Evolutionary conservation across 495 filamentous ascomycete genomes (phyloP).

Genomic region (Aspergillus kassunensis): DNA sequence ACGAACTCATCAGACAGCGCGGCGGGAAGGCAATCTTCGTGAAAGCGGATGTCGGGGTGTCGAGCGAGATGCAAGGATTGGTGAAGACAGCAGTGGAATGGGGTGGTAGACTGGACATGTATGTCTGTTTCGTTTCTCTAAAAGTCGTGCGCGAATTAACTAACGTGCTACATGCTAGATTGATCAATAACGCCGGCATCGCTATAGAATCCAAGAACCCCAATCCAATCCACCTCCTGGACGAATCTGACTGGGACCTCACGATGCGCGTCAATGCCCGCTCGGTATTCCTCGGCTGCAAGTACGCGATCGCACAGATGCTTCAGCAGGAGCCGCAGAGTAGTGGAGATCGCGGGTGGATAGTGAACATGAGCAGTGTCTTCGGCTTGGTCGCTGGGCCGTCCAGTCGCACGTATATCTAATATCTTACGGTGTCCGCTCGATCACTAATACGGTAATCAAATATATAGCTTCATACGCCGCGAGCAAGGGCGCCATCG

Average conservation of each 20-base stretch:
- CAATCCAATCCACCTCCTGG: constrained; percentile 30
- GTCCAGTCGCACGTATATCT: constrained; percentile 8
- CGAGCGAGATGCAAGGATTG: constrained; percentile 32
- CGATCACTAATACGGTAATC: no score
- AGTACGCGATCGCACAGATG: constrained; percentile 48
- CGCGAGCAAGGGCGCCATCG: constrained; percentile 48
- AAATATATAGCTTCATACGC: constrained; percentile 43
- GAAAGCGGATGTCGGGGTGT: constrained; percentile 42
- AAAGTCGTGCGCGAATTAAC: neutral
- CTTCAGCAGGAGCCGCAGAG: constrained; percentile 40
- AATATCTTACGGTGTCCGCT: no score
- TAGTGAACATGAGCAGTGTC: constrained; percentile 48
- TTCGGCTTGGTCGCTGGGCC: constrained; percentile 34
- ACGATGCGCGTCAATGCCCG: constrained; percentile 40
- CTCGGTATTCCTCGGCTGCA: constrained; percentile 46
- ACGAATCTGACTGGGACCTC: constrained; percentile 37
- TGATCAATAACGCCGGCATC: constrained; percentile 54
- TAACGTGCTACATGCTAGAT: constrained; percentile 19
- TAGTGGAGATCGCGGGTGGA: constrained; percentile 48
- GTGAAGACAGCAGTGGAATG: constrained; percentile 33
- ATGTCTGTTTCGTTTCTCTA: constrained; percentile 16
- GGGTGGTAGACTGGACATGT: constrained; percentile 51
- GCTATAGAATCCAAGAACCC: constrained; percentile 15
- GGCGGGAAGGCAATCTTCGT: constrained; percentile 43
- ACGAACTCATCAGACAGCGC: constrained; percentile 35